Base-by-base conservation (phyloP, 2,329 filamentous ascomycete genomes). In the Talaromyces sp. region DNA sequence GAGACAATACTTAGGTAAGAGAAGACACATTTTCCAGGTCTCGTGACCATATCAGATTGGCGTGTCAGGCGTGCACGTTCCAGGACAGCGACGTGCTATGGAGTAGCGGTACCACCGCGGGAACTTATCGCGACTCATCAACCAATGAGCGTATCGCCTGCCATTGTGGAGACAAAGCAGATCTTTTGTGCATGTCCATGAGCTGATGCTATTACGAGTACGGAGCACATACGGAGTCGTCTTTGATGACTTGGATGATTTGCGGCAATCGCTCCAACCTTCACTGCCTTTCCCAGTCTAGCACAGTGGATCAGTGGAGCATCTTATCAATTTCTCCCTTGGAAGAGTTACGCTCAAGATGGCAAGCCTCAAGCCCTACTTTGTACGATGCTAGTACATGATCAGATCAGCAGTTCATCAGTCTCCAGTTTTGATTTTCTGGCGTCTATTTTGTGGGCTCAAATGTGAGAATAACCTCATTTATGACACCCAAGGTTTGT, bases 331-430 rank as follows among this genome's bases (percentile, higher is more conserved):
- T 33, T 56, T 56, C 22, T 19, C 10, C 8, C 52, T 56, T 22
- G 52, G 33, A 37, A 56, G n/a, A 25, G 45, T 49, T 6, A 27
- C 27, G n/a, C 11, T 10, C 3, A 31, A 31, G 49, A 52, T 52
- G 49, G 49, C 22, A 50, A 27, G 22, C 47, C 47, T 27, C 47
- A 31, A 50, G 22, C 45, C 19, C 19, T 9, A 10, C 25, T 50
- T 50, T 50, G 15, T 50, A 31, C 47, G 8, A 3, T 50, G 13
- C 13, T 47, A 13, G 13, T 11, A 13, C 9, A 56, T 56, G 52
- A 25, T 56, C 52, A 56, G 52, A 56, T 56, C 52, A 56, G 17
- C 52, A 56, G 52, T 56, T 56, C 52, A 39, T 39, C 52, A 13
- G 27, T 50, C 11, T 27, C 49, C 49, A 52, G 1, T 52, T 33